Percentiles rank a stretch among this genome's conserved stretches.
Conservation (phyloP, 352 stramenopile species). For the Aphanomyces astaci region DNA sequence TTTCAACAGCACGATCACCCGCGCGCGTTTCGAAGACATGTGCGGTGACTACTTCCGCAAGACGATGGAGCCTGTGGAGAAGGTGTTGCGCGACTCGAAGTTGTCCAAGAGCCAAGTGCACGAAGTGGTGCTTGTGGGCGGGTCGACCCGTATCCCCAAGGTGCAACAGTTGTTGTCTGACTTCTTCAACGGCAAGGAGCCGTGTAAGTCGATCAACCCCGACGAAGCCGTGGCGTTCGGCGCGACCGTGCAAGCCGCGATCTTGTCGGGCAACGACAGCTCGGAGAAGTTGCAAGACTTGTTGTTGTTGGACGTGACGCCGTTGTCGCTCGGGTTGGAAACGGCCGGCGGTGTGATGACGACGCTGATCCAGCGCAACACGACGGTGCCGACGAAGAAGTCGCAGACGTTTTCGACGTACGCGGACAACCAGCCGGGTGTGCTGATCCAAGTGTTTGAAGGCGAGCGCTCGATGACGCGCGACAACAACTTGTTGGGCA, state of each 20-base stretch:
- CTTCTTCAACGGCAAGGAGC: slow-evolving; percentile 58
- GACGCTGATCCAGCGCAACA: slow-evolving; percentile 78
- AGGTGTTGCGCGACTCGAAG: slow-evolving; percentile 37
- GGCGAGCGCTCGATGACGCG: slow-evolving; percentile 93
- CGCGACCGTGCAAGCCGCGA: slow-evolving; percentile 60
- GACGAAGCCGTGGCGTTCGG: slow-evolving; percentile 71
- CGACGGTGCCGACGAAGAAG: slow-evolving; percentile 82
- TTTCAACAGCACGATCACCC: slow-evolving; percentile 89
- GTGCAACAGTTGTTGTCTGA: slow-evolving; percentile 44
- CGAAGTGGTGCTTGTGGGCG: slow-evolving; percentile 33
- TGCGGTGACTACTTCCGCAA: slow-evolving; percentile 86
- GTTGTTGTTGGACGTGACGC: slow-evolving; percentile 82
- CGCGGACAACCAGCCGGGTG: slow-evolving; percentile 75
- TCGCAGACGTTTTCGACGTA: slow-evolving; percentile 85
- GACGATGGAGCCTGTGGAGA: slow-evolving; percentile 74
- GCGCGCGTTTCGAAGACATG: slow-evolving; percentile 86
- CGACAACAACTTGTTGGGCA: slow-evolving; percentile 86
- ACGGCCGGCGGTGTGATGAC: slow-evolving; percentile 85
- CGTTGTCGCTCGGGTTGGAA: slow-evolving; percentile 80
- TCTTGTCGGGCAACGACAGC: slow-evolving; percentile 45
- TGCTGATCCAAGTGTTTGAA: slow-evolving; percentile 87
- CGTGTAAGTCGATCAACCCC: slow-evolving; percentile 55
- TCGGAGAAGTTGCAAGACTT: slow-evolving; percentile 84
- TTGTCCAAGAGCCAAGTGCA: slow-evolving; percentile 30
- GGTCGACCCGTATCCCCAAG: slow-evolving; percentile 52